Evolutionary conservation across 495 filamentous ascomycete genomes (phyloP).

Genomic region (Pyrenula aspistea): DNA sequence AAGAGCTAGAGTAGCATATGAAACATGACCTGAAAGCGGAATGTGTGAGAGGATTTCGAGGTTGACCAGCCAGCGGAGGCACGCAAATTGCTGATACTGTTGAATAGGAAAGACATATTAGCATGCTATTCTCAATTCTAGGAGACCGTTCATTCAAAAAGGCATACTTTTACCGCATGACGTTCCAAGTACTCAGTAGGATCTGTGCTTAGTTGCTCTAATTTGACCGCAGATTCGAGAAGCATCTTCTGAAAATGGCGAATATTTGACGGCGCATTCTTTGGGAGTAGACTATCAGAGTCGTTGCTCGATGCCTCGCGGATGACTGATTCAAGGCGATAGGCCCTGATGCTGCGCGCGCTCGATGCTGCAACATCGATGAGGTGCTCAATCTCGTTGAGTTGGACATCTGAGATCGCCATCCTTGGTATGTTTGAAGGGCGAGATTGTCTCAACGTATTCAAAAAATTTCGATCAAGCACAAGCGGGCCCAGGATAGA

Average conservation of each 20-base stretch:
- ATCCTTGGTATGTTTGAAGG: too few relatives aligned
- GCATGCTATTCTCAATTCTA: not conserved
- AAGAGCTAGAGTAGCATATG: slow-evolving; percentile 15
- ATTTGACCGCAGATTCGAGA: not conserved
- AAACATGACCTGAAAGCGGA: slow-evolving; percentile 12
- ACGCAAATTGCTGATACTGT: not conserved
- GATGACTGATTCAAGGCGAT: not conserved
- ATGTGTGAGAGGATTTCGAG: slow-evolving; percentile 15
- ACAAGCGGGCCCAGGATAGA: too few relatives aligned
- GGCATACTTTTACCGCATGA: not conserved
- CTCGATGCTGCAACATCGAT: not conserved
- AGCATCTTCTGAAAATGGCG: not conserved
- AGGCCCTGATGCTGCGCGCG: not conserved
- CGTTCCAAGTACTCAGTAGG: not conserved
- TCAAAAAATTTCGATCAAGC: too few relatives aligned
- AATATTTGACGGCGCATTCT: not conserved
- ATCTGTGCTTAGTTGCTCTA: not conserved
- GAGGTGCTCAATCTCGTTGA: not conserved
- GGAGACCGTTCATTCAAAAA: not conserved
- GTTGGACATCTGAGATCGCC: not conserved
- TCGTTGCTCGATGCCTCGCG: not conserved
- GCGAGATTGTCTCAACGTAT: too few relatives aligned
- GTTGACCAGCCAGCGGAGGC: slow-evolving; percentile 1
- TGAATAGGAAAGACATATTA: not conserved
- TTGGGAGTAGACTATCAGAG: not conserved